Conservation (phyloP, 441 rosid species). For the Geranium incanum region DNA sequence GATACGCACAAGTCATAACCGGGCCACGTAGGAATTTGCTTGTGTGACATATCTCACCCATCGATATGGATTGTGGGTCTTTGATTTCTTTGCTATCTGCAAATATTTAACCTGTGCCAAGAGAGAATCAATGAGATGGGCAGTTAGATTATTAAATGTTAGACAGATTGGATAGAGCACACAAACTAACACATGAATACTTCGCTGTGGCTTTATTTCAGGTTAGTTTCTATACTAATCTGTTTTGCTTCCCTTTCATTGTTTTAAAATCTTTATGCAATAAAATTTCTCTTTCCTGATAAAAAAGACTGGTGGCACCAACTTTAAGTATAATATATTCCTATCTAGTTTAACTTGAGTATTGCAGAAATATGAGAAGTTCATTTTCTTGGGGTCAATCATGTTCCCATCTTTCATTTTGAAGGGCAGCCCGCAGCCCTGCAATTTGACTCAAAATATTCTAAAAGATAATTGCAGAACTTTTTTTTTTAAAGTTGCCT, state of each 20-base stretch:
- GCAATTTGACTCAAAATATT: background rate
- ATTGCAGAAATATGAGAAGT: background rate
- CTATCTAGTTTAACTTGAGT: background rate
- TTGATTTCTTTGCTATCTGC: conserved; percentile 92
- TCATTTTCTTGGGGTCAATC: background rate
- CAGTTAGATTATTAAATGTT: background rate
- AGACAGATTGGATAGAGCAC: background rate
- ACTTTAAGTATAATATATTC: too few species aligned
- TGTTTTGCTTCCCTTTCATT: too few species aligned
- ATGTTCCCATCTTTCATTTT: background rate
- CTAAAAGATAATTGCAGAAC: too few species aligned
- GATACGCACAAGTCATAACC: conserved; percentile 35
- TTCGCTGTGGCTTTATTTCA: too few species aligned
- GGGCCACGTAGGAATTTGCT: conserved; percentile 92
- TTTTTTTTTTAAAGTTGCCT: too few species aligned
- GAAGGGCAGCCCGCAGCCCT: background rate
- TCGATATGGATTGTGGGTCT: conserved; percentile 74
- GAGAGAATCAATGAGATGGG: conserved; percentile 7
- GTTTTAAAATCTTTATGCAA: too few species aligned
- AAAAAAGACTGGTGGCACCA: background rate
- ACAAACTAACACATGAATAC: background rate
- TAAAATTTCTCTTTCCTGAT: too few species aligned
- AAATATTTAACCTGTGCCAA: conserved; percentile 85
- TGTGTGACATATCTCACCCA: conserved; percentile 98
- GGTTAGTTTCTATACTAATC: too few species aligned